phyloP scores from a whole-genome alignment of 768 basidiomycete genomes.

The Tylopilus felleus region DNA sequence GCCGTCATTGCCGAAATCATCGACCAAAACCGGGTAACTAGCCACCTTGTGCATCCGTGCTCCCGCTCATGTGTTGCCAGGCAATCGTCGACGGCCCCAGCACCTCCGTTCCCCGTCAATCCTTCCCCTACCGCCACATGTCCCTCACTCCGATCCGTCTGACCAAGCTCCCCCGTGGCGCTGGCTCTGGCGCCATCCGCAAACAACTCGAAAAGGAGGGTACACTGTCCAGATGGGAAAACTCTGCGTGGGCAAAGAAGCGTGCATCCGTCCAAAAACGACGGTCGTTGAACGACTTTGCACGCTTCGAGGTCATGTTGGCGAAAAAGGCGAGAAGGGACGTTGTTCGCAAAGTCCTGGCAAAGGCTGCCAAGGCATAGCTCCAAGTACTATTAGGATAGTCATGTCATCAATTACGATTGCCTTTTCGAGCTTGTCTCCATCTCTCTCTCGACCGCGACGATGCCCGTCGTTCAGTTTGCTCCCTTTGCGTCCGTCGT shows the following conservation, averaged over 20 bases:
- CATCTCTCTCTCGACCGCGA: not conserved
- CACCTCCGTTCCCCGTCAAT: constrained; percentile 88
- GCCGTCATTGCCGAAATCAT: constrained; percentile 97
- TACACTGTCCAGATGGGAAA: constrained; percentile 84
- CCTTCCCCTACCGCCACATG: constrained; percentile 89
- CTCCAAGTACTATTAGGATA: not conserved
- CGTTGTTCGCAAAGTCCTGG: constrained; percentile 64
- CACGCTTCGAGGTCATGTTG: constrained; percentile 83
- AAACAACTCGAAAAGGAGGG: constrained; percentile 87
- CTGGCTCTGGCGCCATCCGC: constrained; percentile 77
- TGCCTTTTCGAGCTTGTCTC: not conserved
- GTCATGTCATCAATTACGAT: not conserved
- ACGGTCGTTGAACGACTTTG: constrained; percentile 83
- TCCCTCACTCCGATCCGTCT: constrained; percentile 85
- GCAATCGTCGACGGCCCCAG: constrained; percentile 94
- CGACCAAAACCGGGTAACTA: constrained; percentile 90
- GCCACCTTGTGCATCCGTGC: too few relatives aligned
- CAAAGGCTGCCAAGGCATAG: constrained; percentile 41
- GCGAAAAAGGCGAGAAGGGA: constrained; percentile 88
- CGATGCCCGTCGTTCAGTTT: constrained; percentile 81
- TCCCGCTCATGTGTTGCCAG: constrained; percentile 38
- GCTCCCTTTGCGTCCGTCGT: constrained; percentile 83
- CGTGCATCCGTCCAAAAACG: constrained; percentile 71
- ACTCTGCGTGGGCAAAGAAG: constrained; percentile 85
- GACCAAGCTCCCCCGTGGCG: constrained; percentile 80